Base-by-base conservation (phyloP, 176 grass and related monocot genomes). In the Panicum miliaceum region DNA sequence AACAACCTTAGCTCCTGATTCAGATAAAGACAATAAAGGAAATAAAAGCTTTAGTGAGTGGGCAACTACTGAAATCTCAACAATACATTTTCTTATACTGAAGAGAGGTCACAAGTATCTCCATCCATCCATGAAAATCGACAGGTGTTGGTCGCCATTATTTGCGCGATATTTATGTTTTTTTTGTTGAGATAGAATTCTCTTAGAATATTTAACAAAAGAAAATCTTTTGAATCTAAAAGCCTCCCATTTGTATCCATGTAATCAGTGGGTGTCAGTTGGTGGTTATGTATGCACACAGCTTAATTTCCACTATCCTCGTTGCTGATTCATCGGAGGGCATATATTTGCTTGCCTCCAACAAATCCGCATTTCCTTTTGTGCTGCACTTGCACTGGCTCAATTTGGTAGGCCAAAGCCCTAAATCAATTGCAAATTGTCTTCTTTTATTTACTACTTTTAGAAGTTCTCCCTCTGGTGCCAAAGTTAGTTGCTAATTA, bases 301-400 rank as follows among this genome's bases (percentile, higher is more conserved):
- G 8, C 69, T 68, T 57, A 70, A 22, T 41, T 71, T 73, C 41
- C 88, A 90, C 88, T 54, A 71, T 63, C 68, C 78, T 86, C 83
- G 56, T 29, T 52, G 38, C 36, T 73, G 84, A 86, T 90, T 90
- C 84, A 84, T 90, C 72, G 26, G 56, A 88, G 42, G 73, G 3
- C 41, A 74, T 37, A 73, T 37, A 54, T 65, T 77, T 70, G 34
- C 23, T 16, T 22, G 26, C 34, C 52, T 41, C n/a, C n/a, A n/a
- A 50, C 26, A 57, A 58, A 16, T 54, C 50, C n/a, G 3, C 4
- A 48, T 32, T 70, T 75, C 38, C 42, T 64, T 71, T 77, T 37
- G 22, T 53, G 37, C 13, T 64, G 72, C 65, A 86, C 38, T 23
- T 45, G 79, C 84, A 90, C 65, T 86, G 86, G 58, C 47, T 58